These are phyloP conservation scores for Dianthus caryophyllus DNA, from an alignment of 148 eudicot species.

Conservation along the genomic window DNA sequence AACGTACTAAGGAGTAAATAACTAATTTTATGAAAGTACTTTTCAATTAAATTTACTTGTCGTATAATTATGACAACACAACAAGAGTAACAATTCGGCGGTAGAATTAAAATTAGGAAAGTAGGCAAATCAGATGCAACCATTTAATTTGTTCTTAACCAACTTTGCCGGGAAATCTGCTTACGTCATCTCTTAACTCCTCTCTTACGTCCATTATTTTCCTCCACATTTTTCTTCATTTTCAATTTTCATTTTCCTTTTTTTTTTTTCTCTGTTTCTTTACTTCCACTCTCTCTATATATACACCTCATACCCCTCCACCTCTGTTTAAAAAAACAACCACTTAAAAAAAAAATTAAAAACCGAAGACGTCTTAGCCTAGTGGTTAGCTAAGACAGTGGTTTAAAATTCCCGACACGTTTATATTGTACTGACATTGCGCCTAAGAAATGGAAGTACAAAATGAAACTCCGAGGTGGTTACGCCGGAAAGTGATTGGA, in stretches of 20 bases:
- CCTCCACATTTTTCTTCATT: background rate
- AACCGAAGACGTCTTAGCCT: background rate
- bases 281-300: background rate
- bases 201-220: background rate
- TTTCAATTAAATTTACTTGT: no score
- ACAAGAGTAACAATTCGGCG: no score
- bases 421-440: background rate
- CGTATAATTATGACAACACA: no score
- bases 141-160: conserved; percentile 8
- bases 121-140: conserved; percentile 20
- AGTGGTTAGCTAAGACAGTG: no score
- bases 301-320: background rate
- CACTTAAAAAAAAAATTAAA: background rate
- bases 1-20: no score
- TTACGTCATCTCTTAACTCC: conserved; percentile 12
- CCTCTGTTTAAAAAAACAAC: background rate
- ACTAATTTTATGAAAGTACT: no score
- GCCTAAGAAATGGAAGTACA: background rate
- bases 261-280: background rate
- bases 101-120: background rate
- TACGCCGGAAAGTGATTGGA: conserved; percentile 50
- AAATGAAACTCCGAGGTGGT: conserved; percentile 29
- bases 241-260: background rate
- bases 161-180: conserved; percentile 11
- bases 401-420: no score